Base-by-base conservation (phyloP, 164 flowering plant genomes). In the Chloranthus sessilifolius region DNA sequence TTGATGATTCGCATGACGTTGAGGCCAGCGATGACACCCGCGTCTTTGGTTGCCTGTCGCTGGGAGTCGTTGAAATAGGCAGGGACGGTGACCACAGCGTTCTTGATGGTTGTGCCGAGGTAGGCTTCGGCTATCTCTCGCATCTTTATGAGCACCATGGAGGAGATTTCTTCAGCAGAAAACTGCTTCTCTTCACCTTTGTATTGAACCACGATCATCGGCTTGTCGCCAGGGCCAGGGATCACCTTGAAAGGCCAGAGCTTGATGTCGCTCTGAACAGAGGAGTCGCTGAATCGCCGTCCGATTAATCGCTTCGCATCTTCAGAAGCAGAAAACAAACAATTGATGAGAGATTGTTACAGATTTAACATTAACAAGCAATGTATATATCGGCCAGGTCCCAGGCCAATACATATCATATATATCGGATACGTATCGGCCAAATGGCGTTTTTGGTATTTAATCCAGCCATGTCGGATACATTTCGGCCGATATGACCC, bases 21-120 rank as follows among this genome's bases (percentile, higher is more conserved):
- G 4, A 80, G 60, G 17, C 85, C 85, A 27, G 82, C 82, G 60
- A 79, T 79, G n/a, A 76, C 85, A 25, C 85, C 85, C 19, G 85
- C 85, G 57, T 80, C 85, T 67, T 77, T 80, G n/a, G 85, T 80
- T 1, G 85, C 85, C 41, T 80, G 85, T 39, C 85, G 80, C 55
- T 80, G 85, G 3, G 85, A 80, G 40, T 80, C 85, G 20, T 80
- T 80, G 72, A 80, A 80, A 64, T 80, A 75, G 0, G 85, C 85
- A 38, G 85, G 85, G 17, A 80, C 85, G 1, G 85, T 80, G 30
- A 80, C 85, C 14, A 80, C 85, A 14, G 85, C 85, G 52, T 80
- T 77, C 60, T 80, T 80, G 1, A 80, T 51, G 0, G 74, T 34
- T 0, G 73, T 51, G 5, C 87, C 87, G 21, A 81, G 78, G 61